Conservation (phyloP, 2,329 filamentous ascomycete genomes). For the Colletotrichum endophyticum region DNA sequence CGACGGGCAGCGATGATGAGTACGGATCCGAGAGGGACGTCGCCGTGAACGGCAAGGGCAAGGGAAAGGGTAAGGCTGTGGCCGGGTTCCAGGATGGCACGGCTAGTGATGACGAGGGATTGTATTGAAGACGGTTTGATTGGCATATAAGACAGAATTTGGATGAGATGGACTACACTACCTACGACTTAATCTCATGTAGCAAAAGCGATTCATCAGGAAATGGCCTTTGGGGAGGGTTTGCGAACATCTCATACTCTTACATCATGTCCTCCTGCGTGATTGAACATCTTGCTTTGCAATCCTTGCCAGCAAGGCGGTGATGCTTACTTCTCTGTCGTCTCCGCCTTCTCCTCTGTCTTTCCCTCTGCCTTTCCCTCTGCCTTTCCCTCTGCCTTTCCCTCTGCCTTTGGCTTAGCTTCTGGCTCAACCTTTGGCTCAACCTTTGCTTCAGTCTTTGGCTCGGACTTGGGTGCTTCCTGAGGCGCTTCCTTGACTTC, state of each 20-base stretch:
- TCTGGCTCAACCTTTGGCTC: background rate
- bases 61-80: slow-evolving; percentile 62
- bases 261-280: background rate
- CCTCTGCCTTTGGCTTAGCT: no score
- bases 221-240: background rate
- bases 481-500: no score
- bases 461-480: no score
- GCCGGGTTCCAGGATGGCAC: slow-evolving; percentile 57
- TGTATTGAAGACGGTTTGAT: slow-evolving; percentile 47
- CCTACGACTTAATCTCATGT: background rate
- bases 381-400: slow-evolving; percentile 5
- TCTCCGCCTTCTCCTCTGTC: background rate
- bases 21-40: slow-evolving; percentile 35
- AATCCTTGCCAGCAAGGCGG: background rate
- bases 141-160: background rate
- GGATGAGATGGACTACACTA: background rate
- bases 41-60: slow-evolving; percentile 34
- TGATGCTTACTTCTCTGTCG: background rate
- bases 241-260: background rate
- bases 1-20: slow-evolving; percentile 34
- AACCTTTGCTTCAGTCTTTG: no score
- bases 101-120: slow-evolving; percentile 61
- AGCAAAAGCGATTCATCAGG: background rate
- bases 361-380: background rate
- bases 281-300: background rate